Evolutionary conservation across 768 basidiomycete species (phyloP), one percentile per base, ranked within the genome.

Genomic region (Leucosporidium scottii): DNA sequence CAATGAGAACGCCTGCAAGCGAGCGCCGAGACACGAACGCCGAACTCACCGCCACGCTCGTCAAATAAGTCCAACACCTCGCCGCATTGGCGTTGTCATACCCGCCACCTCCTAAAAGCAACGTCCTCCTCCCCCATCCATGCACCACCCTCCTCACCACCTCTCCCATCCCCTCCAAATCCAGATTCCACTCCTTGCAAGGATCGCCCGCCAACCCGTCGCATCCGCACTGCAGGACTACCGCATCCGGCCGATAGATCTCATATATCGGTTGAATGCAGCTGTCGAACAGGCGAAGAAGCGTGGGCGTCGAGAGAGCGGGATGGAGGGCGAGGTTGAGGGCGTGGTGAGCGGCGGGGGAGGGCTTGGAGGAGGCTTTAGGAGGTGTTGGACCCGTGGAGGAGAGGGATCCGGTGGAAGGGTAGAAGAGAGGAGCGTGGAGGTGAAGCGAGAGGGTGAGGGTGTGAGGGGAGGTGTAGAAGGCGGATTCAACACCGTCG

Each of bases 151-250:
- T 76, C 53, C 90, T 74, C 62, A 82, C 79, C 88, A 88, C 6
- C 86, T 85, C 63, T 13, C 60, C 60, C 48, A 61, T 51, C 21
- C 49, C 60, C 18, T 25, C 30, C 28, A 61, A 34, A 9, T 34
- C 60, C 23, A 93, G 77, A 0, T 85, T 86, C 0, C 90, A 87
- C 61, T 77, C 77, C 4, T 83, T 82, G 78, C 86, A 86, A 1
- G 88, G 87, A 77, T 96, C 93, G 0, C 88, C 90, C 1, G 90
- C 86, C 4, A 98, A 82, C 0, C 86, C 90, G 71, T 97, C 93
- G 1, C 85, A 85, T 2, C 93, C 93, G 65, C 91, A 91, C 74
- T 96, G 92, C 0, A 96, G 74, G 0, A 94, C 83, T 20, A 91
- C 77, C 73, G 84, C 90, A 72, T 93, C 88, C 0, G 93, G 93